phyloP scores from a whole-genome alignment of 2,329 filamentous ascomycete species.

The Fusarium sublunatum region DNA sequence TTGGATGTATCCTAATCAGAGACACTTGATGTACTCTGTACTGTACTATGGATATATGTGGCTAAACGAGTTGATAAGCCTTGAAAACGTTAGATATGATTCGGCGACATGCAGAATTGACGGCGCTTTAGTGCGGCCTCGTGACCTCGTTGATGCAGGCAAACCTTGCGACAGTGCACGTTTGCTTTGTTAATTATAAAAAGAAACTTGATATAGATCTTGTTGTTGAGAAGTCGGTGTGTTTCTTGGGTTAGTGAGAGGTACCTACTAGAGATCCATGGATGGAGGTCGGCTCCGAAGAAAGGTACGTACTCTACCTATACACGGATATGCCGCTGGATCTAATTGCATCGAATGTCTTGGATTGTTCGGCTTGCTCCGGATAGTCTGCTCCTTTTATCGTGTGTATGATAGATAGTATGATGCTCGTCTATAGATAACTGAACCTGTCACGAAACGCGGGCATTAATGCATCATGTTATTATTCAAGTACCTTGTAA shows the following conservation, averaged over 20 bases:
- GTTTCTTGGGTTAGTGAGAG: conserved; percentile 1
- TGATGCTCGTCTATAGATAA: background rate
- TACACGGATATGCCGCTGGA: conserved; percentile 18
- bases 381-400: conserved; percentile 7
- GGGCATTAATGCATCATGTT: conserved; percentile 15
- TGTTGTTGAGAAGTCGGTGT: conserved; percentile 26
- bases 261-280: too few relatives aligned
- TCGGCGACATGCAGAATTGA: conserved; percentile 4
- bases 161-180: conserved; percentile 18
- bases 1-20: background rate
- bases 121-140: conserved; percentile 15
- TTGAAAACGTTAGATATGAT: conserved; percentile 5
- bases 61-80: too few relatives aligned
- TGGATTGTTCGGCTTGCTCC: conserved; percentile 12
- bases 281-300: conserved; percentile 14
- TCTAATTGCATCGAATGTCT: conserved; percentile 1
- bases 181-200: background rate
- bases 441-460: conserved; percentile 8
- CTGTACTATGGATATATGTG: background rate
- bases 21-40: background rate
- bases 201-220: conserved; percentile 1
- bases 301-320: conserved; percentile 2
- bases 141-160: conserved; percentile 32
- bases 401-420: background rate
- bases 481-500: background rate